phyloP scores from a whole-genome alignment of 1,139 yeast genomes.

The Blastobotrys aristatus region DNA sequence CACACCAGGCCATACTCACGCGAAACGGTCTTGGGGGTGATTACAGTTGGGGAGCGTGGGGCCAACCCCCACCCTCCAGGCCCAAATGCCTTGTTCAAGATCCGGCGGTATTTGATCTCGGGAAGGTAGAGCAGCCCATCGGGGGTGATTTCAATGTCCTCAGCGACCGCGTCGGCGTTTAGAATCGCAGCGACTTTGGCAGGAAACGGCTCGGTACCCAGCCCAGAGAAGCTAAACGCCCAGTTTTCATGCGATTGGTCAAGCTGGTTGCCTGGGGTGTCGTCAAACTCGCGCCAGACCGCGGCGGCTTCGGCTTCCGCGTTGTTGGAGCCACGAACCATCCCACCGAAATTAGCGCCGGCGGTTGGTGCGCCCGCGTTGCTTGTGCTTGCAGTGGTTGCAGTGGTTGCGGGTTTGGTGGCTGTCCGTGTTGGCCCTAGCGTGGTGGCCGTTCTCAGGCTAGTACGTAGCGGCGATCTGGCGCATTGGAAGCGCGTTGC shows the following conservation, averaged over 20 bases:
- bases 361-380: not conserved
- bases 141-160: conserved; percentile 89
- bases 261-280: conserved; percentile 11
- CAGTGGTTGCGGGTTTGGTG: not conserved
- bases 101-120: conserved; percentile 88
- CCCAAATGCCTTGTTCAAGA: conserved; percentile 85
- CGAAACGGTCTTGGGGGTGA: conserved; percentile 61
- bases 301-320: conserved; percentile 7
- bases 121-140: conserved; percentile 91
- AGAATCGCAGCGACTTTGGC: conserved; percentile 55
- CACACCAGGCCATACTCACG: conserved; percentile 88
- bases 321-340: too few relatives aligned
- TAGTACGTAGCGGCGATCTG: not conserved
- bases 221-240: conserved; percentile 44
- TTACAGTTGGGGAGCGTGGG: conserved; percentile 79
- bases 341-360: not conserved
- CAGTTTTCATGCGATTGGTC: conserved; percentile 24
- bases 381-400: not conserved
- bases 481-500: not conserved
- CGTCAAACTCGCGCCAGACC: conserved; percentile 16
- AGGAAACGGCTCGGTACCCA: conserved; percentile 72
- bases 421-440: not conserved
- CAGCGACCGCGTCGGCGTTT: conserved; percentile 52
- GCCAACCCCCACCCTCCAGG: conserved; percentile 99
- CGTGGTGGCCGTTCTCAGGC: not conserved